Percentiles rank a stretch among this genome's conserved stretches.
phyloP scores from a whole-genome alignment of 1,139 yeast genomes.

The Wickerhamomyces sp. region DNA sequence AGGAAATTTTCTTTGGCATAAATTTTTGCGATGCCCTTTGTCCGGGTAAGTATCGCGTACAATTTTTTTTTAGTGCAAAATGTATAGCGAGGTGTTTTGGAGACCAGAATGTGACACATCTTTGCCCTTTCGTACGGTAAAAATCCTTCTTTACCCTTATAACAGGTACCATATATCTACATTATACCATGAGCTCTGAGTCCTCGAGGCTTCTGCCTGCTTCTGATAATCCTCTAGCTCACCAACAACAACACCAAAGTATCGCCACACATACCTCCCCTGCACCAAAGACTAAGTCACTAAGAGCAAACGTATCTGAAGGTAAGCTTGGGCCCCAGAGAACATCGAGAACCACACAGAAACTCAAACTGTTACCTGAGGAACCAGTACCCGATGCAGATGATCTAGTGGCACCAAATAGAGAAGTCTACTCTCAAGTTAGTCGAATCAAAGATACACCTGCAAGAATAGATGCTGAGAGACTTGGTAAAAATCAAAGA shows the following conservation, averaged over 20 bases:
- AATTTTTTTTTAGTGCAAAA: no score
- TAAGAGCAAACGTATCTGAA: slow-evolving; percentile 11
- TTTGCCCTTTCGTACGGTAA: no score
- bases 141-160: no score
- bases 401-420: slow-evolving; percentile 32
- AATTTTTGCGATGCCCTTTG: slow-evolving; percentile 1
- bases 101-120: no score
- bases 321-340: slow-evolving; percentile 74
- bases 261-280: not conserved
- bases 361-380: slow-evolving; percentile 81
- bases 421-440: slow-evolving; percentile 76
- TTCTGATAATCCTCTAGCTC: not conserved
- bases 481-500: slow-evolving; percentile 86
- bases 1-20: slow-evolving; percentile 1
- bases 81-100: no score
- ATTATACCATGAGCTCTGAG: not conserved
- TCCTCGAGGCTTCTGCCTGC: not conserved
- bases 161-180: not conserved
- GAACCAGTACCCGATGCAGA: slow-evolving; percentile 47
- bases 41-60: not conserved
- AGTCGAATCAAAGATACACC: slow-evolving; percentile 83
- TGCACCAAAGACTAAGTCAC: slow-evolving; percentile 1
- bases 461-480: slow-evolving; percentile 92
- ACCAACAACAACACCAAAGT: not conserved
- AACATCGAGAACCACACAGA: slow-evolving; percentile 83